Conservation (phyloP, 2,329 filamentous ascomycete genomes). For the Pestalotiopsis sp. region DNA sequence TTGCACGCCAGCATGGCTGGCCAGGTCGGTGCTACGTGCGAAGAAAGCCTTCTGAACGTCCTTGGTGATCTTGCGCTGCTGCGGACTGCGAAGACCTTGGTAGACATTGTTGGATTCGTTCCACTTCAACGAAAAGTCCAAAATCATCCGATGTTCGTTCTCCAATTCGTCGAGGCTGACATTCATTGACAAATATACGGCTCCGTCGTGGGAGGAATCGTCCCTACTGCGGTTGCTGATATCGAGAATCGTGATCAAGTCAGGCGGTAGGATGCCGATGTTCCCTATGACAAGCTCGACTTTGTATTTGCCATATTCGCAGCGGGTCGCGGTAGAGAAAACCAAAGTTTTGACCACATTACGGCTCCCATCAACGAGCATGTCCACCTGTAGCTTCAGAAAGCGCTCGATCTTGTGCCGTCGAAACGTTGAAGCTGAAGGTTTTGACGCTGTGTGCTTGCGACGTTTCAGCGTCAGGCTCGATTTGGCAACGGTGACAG, state of each 20-base stretch:
- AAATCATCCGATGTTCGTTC: constrained; percentile 29
- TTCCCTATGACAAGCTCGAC: background rate
- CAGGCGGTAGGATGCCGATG: background rate
- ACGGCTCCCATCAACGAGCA: background rate
- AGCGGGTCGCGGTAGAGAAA: background rate
- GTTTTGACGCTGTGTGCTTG: background rate
- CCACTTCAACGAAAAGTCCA: constrained; percentile 44
- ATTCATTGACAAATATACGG: constrained; percentile 37
- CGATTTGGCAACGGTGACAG: background rate
- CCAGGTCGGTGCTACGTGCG: background rate
- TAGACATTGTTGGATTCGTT: constrained; percentile 40
- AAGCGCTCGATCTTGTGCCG: background rate
- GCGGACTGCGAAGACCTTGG: constrained; percentile 28
- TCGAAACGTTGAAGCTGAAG: background rate
- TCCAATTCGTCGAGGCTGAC: constrained; percentile 32
- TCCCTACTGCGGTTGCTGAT: constrained; percentile 12
- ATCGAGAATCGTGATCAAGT: constrained; percentile 11
- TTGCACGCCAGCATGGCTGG: constrained; percentile 27
- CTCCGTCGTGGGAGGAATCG: constrained; percentile 17
- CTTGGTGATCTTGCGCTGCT: constrained; percentile 36
- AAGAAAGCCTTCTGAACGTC: constrained; percentile 41
- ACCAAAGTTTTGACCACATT: background rate
- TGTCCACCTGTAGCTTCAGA: background rate
- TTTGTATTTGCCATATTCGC: background rate
- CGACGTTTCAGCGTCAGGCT: constrained; percentile 5